phyloP scores from a whole-genome alignment of 108 stramenopile species.

The Schizochytrium sp. region DNA sequence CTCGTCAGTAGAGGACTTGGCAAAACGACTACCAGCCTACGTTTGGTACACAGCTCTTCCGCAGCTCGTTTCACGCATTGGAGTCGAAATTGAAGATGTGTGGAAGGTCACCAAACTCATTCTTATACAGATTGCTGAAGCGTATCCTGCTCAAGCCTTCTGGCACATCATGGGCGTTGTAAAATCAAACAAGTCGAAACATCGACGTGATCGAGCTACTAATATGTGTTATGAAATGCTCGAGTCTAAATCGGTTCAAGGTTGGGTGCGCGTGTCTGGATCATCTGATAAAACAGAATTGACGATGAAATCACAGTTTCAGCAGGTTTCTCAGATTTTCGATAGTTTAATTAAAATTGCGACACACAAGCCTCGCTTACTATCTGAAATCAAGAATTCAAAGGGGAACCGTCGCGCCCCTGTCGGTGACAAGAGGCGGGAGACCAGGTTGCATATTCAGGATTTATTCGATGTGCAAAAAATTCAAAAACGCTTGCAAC shows the following conservation, averaged over 20 bases:
- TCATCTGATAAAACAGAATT: neutral
- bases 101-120: constrained; percentile 4
- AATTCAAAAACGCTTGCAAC: neutral
- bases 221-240: neutral
- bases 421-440: neutral
- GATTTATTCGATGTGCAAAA: neutral
- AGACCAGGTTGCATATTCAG: neutral
- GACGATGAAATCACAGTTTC: neutral
- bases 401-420: neutral
- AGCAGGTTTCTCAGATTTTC: neutral
- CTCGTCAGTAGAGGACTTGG: neutral
- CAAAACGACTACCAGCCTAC: constrained; percentile 5
- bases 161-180: constrained; percentile 65
- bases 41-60: constrained; percentile 63
- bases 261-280: neutral
- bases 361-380: neutral
- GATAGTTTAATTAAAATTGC: neutral
- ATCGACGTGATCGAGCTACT: constrained; percentile 46
- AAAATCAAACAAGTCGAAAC: neutral
- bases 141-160: constrained; percentile 59
- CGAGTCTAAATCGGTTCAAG: neutral
- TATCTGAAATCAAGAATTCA: neutral
- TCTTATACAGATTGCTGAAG: neutral
- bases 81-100: neutral
- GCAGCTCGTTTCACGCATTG: constrained; percentile 66